Evolutionary conservation across 2,329 filamentous ascomycete genomes (phyloP), one percentile per base, ranked within the genome.

Genomic region (Exserohilum turcica): DNA sequence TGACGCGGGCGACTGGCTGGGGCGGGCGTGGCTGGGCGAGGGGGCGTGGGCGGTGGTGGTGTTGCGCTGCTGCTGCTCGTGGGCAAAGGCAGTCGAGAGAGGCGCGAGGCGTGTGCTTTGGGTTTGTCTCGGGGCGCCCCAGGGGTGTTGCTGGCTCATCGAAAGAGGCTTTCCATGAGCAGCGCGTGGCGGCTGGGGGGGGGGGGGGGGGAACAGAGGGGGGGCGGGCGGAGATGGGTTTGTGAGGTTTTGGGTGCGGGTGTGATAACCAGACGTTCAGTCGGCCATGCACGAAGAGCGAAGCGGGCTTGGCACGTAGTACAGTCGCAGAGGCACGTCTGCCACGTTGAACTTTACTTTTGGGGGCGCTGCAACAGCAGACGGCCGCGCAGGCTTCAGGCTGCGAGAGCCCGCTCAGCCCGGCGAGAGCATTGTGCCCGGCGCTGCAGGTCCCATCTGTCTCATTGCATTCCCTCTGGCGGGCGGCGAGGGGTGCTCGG

Each of bases 91-190:
- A 62, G 65, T 66, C 64, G 83, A 80, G 67, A 86, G 81, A 70
- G 84, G 82, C 65, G 84, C 79, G 70, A 83, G 81, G 70, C 83
- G 82, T 72, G 79, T 75, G 74, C 74, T 78, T 66, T 81, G 78
- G 71, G 81, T 80, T 71, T 80, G 80, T 73, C 77, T 76, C 70
- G 80, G 77, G 71, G 78, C 76, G 77, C 80, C 81, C 82, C 82
- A 85, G 72, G 80, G 77, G 74, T 80, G 79, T 77, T 82, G 79
- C 77, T 82, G 78, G 75, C 73, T 77, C 74, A 76, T 77, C 76
- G 73, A 73, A 74, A 68, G 65, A 69, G 67, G 63, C 67, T 66
- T 74, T 69, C 74, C 74, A 76, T 76, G 65, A 70, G 73, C 66
- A 69, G 65, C 72, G 71, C 70, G 64, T 58, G 57, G 60, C 66